These are phyloP conservation scores for Magnusiomyces ingens DNA, from an alignment of 1,139 yeast species.

Conservation along the genomic window DNA sequence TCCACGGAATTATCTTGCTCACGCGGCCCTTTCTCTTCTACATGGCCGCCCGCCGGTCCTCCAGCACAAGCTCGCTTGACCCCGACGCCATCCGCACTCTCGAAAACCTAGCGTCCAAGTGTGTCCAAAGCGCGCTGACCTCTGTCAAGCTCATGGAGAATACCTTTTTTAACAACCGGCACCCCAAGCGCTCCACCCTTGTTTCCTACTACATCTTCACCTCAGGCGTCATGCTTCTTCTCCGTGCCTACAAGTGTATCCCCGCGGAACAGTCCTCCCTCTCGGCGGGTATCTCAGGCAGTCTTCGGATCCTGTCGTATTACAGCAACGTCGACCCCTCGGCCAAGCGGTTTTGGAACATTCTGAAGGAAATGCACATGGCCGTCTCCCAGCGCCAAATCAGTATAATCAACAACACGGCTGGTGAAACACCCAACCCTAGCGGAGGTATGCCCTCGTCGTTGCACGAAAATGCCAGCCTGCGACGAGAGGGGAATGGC, in stretches of 20 bases:
- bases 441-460: too few species aligned
- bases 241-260: constrained; percentile 18
- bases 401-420: background rate
- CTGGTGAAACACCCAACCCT: too few species aligned
- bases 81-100: constrained; percentile 25
- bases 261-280: constrained; percentile 18
- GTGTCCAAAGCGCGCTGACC: constrained; percentile 37
- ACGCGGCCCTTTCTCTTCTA: constrained; percentile 44
- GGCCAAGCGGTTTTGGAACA: constrained; percentile 19
- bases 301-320: constrained; percentile 18
- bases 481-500: background rate
- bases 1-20: constrained; percentile 39
- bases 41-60: constrained; percentile 20
- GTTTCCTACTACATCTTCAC: constrained; percentile 25
- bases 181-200: constrained; percentile 32
- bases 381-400: constrained; percentile 3
- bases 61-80: background rate
- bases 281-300: constrained; percentile 18
- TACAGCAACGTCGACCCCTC: constrained; percentile 20
- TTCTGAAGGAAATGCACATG: constrained; percentile 18
- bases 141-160: constrained; percentile 34
- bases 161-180: constrained; percentile 27
- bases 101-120: constrained; percentile 27
- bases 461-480: too few species aligned
- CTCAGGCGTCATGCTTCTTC: constrained; percentile 18